Percentiles rank a stretch among this genome's conserved stretches.
Evolutionary conservation across 2,329 filamentous ascomycete species (phyloP).

Genomic region (Colletotrichum lini): DNA sequence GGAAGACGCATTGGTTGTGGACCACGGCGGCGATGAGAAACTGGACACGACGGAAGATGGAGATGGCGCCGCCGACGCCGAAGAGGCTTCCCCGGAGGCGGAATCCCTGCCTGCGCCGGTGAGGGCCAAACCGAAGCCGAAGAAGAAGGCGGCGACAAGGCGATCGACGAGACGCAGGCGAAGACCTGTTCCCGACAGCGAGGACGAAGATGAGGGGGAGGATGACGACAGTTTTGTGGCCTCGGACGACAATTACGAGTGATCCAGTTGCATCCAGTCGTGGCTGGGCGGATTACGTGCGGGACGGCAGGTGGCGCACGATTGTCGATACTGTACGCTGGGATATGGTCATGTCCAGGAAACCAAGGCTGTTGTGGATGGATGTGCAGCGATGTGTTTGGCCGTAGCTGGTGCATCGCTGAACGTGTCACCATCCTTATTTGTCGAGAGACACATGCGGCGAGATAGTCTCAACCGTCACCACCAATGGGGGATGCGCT

Average conservation of each 20-base stretch:
- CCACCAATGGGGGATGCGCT: slow-evolving; percentile 13
- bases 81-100: slow-evolving; percentile 1
- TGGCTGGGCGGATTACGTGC: background rate
- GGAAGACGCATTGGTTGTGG: slow-evolving; percentile 53
- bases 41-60: background rate
- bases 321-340: background rate
- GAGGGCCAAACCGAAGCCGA: slow-evolving; percentile 34
- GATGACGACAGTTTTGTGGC: slow-evolving; percentile 30
- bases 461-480: background rate
- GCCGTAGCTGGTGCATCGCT: background rate
- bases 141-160: slow-evolving; percentile 24
- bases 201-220: slow-evolving; percentile 39
- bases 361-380: background rate
- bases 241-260: slow-evolving; percentile 37
- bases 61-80: background rate
- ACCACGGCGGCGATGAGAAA: slow-evolving; percentile 44
- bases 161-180: slow-evolving; percentile 34
- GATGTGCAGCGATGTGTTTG: background rate
- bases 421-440: background rate
- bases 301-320: background rate
- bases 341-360: background rate
- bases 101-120: slow-evolving; percentile 26
- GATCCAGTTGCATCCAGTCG: background rate
- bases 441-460: background rate
- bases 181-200: slow-evolving; percentile 23